Conservation (phyloP, 2,329 filamentous ascomycete species). For the Pseudocercospora pini-densiflorae region DNA sequence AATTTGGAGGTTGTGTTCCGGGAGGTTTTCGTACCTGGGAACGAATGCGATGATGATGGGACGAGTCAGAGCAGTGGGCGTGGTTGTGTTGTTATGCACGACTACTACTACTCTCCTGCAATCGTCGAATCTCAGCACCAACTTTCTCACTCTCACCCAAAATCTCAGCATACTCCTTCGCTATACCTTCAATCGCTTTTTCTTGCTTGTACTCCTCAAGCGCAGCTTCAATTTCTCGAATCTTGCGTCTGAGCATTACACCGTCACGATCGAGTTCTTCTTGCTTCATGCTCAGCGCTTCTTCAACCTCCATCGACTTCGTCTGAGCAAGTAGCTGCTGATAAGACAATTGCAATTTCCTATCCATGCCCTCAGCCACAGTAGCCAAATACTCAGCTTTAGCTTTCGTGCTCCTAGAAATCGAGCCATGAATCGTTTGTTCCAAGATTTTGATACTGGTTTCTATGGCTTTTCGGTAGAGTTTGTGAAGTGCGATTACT, state of each 20-base stretch:
- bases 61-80: too few relatives aligned
- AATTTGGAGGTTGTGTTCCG: not conserved
- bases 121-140: slow-evolving; percentile 40
- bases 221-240: slow-evolving; percentile 39
- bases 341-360: slow-evolving; percentile 44
- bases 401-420: slow-evolving; percentile 47
- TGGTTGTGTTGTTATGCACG: too few relatives aligned
- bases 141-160: slow-evolving; percentile 35
- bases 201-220: slow-evolving; percentile 45
- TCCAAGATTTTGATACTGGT: slow-evolving; percentile 50
- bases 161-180: slow-evolving; percentile 44
- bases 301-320: slow-evolving; percentile 32
- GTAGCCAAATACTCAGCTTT: slow-evolving; percentile 49
- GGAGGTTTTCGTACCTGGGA: not conserved
- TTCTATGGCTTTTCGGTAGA: slow-evolving; percentile 45
- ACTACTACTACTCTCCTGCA: too few relatives aligned
- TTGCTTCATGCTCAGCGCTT: slow-evolving; percentile 40
- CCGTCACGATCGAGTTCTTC: slow-evolving; percentile 39
- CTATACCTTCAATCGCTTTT: slow-evolving; percentile 46
- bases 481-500: slow-evolving; percentile 39
- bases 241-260: slow-evolving; percentile 38
- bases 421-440: slow-evolving; percentile 52
- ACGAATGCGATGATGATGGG: too few relatives aligned
- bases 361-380: slow-evolving; percentile 47
- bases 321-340: slow-evolving; percentile 33